Base-by-base conservation (phyloP, 2,329 filamentous ascomycete species). In the Onygena corvina region DNA sequence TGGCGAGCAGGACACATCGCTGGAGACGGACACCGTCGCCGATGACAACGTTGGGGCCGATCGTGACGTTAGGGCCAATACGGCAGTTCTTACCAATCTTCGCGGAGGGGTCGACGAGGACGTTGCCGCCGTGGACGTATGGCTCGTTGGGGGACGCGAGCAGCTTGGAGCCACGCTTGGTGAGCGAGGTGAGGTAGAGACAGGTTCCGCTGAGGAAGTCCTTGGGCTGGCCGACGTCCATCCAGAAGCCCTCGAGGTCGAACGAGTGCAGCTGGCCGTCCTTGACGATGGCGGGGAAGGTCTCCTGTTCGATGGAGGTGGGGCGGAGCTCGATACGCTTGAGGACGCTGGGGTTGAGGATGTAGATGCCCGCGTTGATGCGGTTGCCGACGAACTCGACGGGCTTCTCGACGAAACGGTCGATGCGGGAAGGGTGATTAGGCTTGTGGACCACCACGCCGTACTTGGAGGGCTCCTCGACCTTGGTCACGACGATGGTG, bases 81-180 rank as follows among this genome's bases (percentile, higher is more conserved):
- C 88, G 85, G 79, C 90, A 98, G 76, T 94, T 94, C 75, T 90
- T 90, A 69, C 90, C 90, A 65, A 98, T 94, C 78, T 92, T 95
- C 56, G 89, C 90, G 0, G 86, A 80, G 46, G 89, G 84, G 67
- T 96, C 87, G 58, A 96, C 87, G 73, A 98, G 75, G 61, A 98
- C 90, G 64, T 98, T 98, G 59, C 90, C 90, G 60, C 88, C 86
- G 67, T 94, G 79, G 27, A 96, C 86, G 62, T 80, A 96, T 18
- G 86, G 74, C 69, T 90, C 83, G 9, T 76, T 78, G 36, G 76
- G 68, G 1, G 88, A 75, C 5, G 83, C 81, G 47, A 96, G 84
- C 53, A 85, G 76, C 73, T 93, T 89, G 64, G 86, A 86, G 65
- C 81, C 80, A 72, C 85, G 88, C 79, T 94, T 94, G 52, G 88